Conservation (phyloP, 768 basidiomycete species). For the Dioszegia crocea region DNA sequence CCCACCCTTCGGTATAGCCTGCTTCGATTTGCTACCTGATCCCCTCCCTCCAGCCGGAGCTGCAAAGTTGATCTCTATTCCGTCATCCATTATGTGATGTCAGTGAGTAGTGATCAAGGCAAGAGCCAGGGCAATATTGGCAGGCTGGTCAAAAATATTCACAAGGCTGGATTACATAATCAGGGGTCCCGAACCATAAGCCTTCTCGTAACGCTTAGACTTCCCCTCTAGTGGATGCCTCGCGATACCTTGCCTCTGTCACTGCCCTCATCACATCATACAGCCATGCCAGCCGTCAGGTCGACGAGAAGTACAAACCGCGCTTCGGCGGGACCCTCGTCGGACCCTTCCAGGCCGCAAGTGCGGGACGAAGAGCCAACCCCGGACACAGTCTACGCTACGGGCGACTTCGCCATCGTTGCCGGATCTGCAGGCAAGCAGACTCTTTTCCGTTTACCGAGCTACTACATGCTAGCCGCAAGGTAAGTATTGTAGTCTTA, state of each 20-base stretch:
- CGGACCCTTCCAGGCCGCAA: neutral
- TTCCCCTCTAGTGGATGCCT: too few relatives aligned
- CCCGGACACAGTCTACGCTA: neutral
- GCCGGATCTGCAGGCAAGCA: neutral
- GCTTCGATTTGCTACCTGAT: neutral
- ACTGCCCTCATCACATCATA: neutral
- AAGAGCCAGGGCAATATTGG: too few relatives aligned
- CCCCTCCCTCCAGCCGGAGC: constrained; percentile 23
- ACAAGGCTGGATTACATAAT: too few relatives aligned
- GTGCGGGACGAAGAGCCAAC: too few relatives aligned
- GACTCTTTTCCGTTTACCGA: neutral
- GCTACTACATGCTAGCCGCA: neutral
- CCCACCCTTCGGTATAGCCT: constrained; percentile 48
- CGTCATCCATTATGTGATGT: constrained; percentile 56
- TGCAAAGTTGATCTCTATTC: constrained; percentile 67
- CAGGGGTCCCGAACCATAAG: too few relatives aligned
- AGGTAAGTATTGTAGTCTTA: neutral
- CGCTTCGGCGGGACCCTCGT: neutral
- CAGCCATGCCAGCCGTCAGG: neutral
- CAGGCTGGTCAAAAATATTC: too few relatives aligned
- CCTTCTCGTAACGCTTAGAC: too few relatives aligned
- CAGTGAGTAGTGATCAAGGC: neutral
- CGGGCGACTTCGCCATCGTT: neutral
- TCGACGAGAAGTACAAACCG: neutral
- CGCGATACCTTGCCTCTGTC: neutral